Percentiles rank a stretch among this genome's conserved stretches.
phyloP scores from a whole-genome alignment of 164 flowering plant genomes.

The Macadamia tetraphylla region DNA sequence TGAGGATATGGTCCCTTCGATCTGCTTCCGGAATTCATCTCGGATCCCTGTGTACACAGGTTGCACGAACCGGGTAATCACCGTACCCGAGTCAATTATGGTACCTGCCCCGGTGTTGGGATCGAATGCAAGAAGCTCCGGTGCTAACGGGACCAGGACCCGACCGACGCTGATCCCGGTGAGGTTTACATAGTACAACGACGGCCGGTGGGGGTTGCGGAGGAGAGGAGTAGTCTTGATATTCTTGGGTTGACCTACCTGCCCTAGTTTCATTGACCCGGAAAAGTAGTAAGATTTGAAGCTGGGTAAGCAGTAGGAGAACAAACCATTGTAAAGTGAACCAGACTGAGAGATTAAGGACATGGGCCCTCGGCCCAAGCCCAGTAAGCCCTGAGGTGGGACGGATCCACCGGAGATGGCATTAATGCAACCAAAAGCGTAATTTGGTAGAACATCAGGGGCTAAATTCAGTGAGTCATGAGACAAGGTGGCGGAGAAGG shows the following conservation, averaged over 20 bases:
- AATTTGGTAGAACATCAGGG: conserved; percentile 42
- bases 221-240: conserved; percentile 77
- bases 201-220: conserved; percentile 68
- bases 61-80: conserved; percentile 68
- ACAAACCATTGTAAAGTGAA: conserved; percentile 55
- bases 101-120: conserved; percentile 84
- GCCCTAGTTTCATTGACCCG: conserved; percentile 83
- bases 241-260: conserved; percentile 58
- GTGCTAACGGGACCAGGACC: conserved; percentile 44
- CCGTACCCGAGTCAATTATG: conserved; percentile 84
- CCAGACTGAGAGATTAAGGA: conserved; percentile 70
- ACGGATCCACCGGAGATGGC: conserved; percentile 47
- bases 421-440: conserved; percentile 66
- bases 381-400: conserved; percentile 88
- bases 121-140: conserved; percentile 44
- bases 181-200: conserved; percentile 82
- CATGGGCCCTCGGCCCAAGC: conserved; percentile 86
- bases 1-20: conserved; percentile 44
- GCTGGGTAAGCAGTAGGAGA: conserved; percentile 89
- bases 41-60: conserved; percentile 57
- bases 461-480: conserved; percentile 51
- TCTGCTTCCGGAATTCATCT: conserved; percentile 57
- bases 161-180: conserved; percentile 68
- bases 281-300: conserved; percentile 83
- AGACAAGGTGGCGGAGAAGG: conserved; percentile 56